Conservation (phyloP, 2,329 filamentous ascomycete genomes). For the Nothopassalora personata region DNA sequence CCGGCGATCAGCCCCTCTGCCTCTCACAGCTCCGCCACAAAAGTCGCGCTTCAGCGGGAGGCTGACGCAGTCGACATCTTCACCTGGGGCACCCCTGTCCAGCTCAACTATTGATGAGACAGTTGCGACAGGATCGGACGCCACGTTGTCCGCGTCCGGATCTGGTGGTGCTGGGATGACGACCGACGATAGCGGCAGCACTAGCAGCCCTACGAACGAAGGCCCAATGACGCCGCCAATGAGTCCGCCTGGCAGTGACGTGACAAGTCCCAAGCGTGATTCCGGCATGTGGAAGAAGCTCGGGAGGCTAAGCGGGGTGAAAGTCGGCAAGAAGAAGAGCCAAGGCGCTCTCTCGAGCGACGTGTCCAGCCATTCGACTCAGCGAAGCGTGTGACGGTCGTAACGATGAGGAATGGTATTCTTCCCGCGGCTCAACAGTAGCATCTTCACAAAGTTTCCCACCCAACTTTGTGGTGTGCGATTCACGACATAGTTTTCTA, state of each 20-base stretch:
- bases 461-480: not conserved
- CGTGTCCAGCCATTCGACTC: not conserved
- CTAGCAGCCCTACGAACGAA: constrained; percentile 45
- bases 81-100: constrained; percentile 19
- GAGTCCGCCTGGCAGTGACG: constrained; percentile 54
- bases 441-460: not conserved
- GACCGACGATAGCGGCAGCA: constrained; percentile 60
- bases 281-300: constrained; percentile 37
- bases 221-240: constrained; percentile 69
- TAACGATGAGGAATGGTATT: not conserved
- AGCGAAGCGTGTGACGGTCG: constrained; percentile 8
- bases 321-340: constrained; percentile 33
- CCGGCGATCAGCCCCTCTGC: constrained; percentile 33
- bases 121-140: constrained; percentile 18
- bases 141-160: constrained; percentile 25
- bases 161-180: constrained; percentile 42
- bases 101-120: constrained; percentile 12
- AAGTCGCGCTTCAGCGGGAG: constrained; percentile 32
- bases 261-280: constrained; percentile 29
- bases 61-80: constrained; percentile 30
- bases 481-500: not conserved
- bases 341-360: constrained; percentile 25
- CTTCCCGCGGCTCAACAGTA: not conserved
- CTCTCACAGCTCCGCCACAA: constrained; percentile 28
- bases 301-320: constrained; percentile 35